These are phyloP conservation scores for Termitomyces sp. DNA, from an alignment of 768 basidiomycete species.

Conservation along the genomic window DNA sequence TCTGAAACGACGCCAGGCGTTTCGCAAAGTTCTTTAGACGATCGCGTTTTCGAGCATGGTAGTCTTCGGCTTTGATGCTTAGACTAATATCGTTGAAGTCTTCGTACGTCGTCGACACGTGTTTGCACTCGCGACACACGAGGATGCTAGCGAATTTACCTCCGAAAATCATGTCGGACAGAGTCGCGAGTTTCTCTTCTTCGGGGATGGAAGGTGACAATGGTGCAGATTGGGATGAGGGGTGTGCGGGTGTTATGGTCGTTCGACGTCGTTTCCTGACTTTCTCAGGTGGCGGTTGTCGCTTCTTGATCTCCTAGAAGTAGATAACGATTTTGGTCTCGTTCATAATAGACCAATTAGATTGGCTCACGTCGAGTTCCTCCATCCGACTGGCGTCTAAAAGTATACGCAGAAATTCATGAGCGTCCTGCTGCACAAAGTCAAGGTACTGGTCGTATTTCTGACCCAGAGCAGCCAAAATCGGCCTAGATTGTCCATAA, in stretches of 20 bases:
- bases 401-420: conserved; percentile 87
- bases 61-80: conserved; percentile 82
- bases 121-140: conserved; percentile 92
- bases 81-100: conserved; percentile 94
- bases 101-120: conserved; percentile 88
- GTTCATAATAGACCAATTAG: not conserved
- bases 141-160: conserved; percentile 88
- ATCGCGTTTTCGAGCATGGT: conserved; percentile 74
- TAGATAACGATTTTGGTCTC: not conserved
- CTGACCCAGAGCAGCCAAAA: conserved; percentile 65
- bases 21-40: conserved; percentile 71
- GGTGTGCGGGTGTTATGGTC: conserved; percentile 25
- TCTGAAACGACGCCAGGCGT: conserved; percentile 44
- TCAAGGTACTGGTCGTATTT: conserved; percentile 96
- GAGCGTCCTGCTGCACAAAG: conserved; percentile 94
- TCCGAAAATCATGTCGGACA: conserved; percentile 89
- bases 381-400: conserved; percentile 95
- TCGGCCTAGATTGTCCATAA: conserved; percentile 34
- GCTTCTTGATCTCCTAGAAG: conserved; percentile 71
- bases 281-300: conserved; percentile 41
- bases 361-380: conserved; percentile 70
- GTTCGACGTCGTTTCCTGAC: conserved; percentile 38
- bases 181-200: conserved; percentile 56
- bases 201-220: conserved; percentile 23
- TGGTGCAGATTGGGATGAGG: conserved; percentile 7